Evolutionary conservation across 2,329 filamentous ascomycete species (phyloP).

Genomic region (Coniochaeta hoffmannii): DNA sequence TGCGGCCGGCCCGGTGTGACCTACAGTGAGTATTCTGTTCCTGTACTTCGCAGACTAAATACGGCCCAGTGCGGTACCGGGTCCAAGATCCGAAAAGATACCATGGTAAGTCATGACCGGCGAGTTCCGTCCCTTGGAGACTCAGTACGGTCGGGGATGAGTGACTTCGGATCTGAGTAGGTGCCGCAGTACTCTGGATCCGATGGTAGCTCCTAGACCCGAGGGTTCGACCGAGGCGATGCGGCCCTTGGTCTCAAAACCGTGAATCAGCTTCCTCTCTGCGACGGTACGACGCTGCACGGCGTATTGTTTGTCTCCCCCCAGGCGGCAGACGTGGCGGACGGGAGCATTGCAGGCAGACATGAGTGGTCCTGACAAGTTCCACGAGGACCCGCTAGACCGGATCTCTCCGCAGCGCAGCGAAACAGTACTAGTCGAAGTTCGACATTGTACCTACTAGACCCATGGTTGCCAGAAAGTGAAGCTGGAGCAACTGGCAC

Average conservation of each 20-base stretch:
- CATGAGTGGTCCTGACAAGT: neutral
- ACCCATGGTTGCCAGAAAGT: too few relatives aligned
- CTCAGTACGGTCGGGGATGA: neutral
- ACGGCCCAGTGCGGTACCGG: neutral
- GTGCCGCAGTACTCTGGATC: neutral
- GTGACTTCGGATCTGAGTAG: neutral
- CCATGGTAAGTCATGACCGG: neutral
- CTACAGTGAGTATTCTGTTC: neutral
- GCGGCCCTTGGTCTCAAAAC: too few relatives aligned
- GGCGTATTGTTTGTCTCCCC: slow-evolving; percentile 1
- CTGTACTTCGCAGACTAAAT: neutral
- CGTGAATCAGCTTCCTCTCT: neutral
- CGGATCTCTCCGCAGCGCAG: neutral
- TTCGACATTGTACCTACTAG: too few relatives aligned
- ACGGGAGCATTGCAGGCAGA: neutral
- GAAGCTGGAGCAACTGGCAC: too few relatives aligned
- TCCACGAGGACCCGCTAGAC: neutral
- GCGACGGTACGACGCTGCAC: neutral
- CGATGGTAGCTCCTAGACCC: neutral
- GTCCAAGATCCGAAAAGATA: neutral
- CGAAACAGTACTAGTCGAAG: neutral
- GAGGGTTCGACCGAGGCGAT: neutral
- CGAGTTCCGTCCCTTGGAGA: neutral
- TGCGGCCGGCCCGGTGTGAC: neutral
- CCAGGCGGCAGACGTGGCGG: neutral